Evolutionary conservation across 306 rosid genomes (phyloP).

Genomic region (Trichosanthes truncata): DNA sequence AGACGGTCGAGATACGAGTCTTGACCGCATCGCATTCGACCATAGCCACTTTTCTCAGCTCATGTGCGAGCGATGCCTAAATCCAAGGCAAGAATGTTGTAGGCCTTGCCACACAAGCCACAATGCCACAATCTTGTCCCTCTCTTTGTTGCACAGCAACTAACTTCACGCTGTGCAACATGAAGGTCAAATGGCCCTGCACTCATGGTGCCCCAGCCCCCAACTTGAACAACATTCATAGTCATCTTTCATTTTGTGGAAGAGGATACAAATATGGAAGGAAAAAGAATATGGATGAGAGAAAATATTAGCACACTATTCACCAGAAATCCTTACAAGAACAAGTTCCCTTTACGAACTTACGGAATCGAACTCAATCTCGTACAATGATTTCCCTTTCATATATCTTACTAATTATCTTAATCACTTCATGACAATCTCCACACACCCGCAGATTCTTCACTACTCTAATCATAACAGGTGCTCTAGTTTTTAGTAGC

Average conservation of each 20-base stretch:
- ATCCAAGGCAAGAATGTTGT: too few species aligned
- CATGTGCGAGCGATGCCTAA: too few species aligned
- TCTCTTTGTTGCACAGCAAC: too few species aligned
- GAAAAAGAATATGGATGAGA: neutral
- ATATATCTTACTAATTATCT: neutral
- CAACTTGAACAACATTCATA: neutral
- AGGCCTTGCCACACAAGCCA: too few species aligned
- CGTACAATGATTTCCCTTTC: conserved; percentile 1
- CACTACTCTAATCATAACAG: neutral
- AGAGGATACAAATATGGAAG: neutral
- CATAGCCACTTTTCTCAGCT: too few species aligned
- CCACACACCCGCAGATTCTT: conserved; percentile 2
- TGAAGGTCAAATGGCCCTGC: too few species aligned
- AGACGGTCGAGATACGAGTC: too few species aligned
- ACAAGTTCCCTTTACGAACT: neutral
- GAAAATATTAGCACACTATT: neutral
- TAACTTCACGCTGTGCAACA: too few species aligned
- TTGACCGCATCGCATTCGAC: too few species aligned
- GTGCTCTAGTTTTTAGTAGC: neutral
- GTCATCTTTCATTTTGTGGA: neutral
- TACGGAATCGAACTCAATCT: conserved; percentile 5
- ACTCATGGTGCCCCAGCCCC: neutral
- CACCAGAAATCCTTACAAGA: conserved; percentile 9
- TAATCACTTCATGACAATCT: conserved; percentile 1
- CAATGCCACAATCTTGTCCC: too few species aligned